Conservation (phyloP, 1,284 basidiomycete species). For the Ustilago lituana region DNA sequence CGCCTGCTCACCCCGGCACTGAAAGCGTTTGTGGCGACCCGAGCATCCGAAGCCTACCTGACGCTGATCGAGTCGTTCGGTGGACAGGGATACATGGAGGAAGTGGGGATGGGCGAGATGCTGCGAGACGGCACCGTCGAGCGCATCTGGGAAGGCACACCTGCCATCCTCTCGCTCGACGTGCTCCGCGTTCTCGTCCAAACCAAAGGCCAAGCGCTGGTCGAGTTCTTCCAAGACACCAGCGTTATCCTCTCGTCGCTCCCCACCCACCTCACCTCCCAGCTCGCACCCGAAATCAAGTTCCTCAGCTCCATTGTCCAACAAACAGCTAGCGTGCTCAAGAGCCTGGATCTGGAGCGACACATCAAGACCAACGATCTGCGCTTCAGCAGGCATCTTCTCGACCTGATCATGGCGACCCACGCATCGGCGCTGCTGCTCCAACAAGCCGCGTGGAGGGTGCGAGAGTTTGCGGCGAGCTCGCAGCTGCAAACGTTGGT, state of each 20-base stretch:
- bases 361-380: constrained; percentile 29
- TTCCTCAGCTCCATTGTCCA: constrained; percentile 12
- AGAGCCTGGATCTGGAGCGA: constrained; percentile 16
- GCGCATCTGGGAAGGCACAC: constrained; percentile 79
- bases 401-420: constrained; percentile 47
- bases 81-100: constrained; percentile 84
- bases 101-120: constrained; percentile 70
- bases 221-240: constrained; percentile 68
- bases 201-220: constrained; percentile 68
- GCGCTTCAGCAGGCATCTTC: constrained; percentile 33
- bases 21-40: constrained; percentile 79
- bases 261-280: background rate
- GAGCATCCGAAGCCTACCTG: constrained; percentile 75
- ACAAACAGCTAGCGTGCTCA: constrained; percentile 8
- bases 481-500: constrained; percentile 22
- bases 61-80: constrained; percentile 80
- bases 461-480: background rate
- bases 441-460: constrained; percentile 43
- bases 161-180: constrained; percentile 76
- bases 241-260: constrained; percentile 15
- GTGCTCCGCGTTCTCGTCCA: constrained; percentile 72
- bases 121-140: constrained; percentile 78
- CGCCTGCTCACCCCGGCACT: constrained; percentile 77
- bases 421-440: constrained; percentile 37
- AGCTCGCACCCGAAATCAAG: constrained; percentile 14